phyloP scores from a whole-genome alignment of 345 rosid genomes.

The Gynandropsis gynandra region DNA sequence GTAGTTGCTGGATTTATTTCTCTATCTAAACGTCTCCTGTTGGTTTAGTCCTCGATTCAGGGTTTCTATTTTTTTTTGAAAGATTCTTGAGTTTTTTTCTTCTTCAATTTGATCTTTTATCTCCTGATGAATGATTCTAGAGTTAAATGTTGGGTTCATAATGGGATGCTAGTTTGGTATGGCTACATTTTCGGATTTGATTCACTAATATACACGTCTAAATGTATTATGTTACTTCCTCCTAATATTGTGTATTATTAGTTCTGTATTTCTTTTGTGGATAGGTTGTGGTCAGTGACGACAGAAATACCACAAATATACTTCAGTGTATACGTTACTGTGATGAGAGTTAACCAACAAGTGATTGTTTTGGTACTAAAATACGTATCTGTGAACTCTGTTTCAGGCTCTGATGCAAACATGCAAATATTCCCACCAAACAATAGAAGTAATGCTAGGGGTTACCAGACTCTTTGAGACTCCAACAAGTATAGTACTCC shows the following conservation, averaged over 20 bases:
- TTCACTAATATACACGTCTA: neutral
- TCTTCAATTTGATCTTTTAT: neutral
- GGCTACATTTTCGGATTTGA: slow-evolving; percentile 1
- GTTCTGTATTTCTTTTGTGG: slow-evolving; percentile 1
- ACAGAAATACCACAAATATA: too few species aligned
- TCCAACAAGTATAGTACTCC: slow-evolving; percentile 46
- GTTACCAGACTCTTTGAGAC: slow-evolving; percentile 68
- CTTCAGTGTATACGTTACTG: slow-evolving; percentile 22
- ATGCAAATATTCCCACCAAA: slow-evolving; percentile 68
- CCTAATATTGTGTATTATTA: neutral
- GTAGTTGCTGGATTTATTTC: too few species aligned
- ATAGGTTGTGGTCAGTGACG: slow-evolving; percentile 64
- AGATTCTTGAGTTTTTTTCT: neutral
- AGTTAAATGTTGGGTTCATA: neutral
- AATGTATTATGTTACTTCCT: slow-evolving; percentile 4
- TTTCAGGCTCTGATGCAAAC: slow-evolving; percentile 59
- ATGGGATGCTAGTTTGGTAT: neutral
- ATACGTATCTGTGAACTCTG: slow-evolving; percentile 12
- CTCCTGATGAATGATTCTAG: slow-evolving; percentile 1
- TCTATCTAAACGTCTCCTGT: neutral
- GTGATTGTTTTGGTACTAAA: neutral
- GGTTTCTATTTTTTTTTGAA: slow-evolving; percentile 6
- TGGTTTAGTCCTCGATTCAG: neutral
- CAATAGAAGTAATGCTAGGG: slow-evolving; percentile 40
- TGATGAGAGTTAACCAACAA: neutral